Base-by-base conservation (phyloP, 352 stramenopile genomes). In the Globisporangium carolinianum region DNA sequence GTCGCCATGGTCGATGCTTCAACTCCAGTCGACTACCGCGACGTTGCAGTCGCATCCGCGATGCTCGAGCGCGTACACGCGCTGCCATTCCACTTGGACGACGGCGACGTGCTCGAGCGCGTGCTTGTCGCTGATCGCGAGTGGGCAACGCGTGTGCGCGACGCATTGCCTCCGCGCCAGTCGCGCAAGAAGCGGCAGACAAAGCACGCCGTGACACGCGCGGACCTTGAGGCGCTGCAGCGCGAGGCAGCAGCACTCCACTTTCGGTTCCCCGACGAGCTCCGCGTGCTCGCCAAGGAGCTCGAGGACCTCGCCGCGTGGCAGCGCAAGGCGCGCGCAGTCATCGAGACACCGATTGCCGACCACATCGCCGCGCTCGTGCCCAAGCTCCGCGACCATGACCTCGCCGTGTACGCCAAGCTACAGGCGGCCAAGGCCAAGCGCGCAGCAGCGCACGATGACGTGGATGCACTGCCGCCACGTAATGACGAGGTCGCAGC, bases 221-320 rank as follows among this genome's bases (percentile, higher is more conserved):
- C 76, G 4, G 69, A 89, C 36, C 57, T 95, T 6, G 63, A 73
- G 6, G 62, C 63, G 14, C 63, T 95, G 35, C 51, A 87, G 45
- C 60, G 71, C 4, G 79, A 95, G 47, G 86, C 82, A 2, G 77
- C 67, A 14, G 47, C 46, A 8, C 51, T 95, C 7, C 70, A 62
- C 11, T 95, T 94, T 57, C 55, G 73, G 15, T 95, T 95, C 67
- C 74, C 76, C 9, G 79, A 93, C 14, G 86, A 95, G 43, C 58
- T 89, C 37, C 70, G 70, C n/a, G 87, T 89, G 46, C 62, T 94
- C 9, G 67, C 64, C 4, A 90, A 85, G 57, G 86, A 95, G 57
- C 57, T 94, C 12, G 76, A 81, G 38, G 81, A 91, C 56, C 63
- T 93, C 10, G 68, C 15, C 0, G 17, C 50, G 3, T 95, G 86